A percentile compares a stretch with the other conserved stretches of the same genome.
phyloP scores from a whole-genome alignment of 805 yeast species.

The Ogataea methylovora region DNA sequence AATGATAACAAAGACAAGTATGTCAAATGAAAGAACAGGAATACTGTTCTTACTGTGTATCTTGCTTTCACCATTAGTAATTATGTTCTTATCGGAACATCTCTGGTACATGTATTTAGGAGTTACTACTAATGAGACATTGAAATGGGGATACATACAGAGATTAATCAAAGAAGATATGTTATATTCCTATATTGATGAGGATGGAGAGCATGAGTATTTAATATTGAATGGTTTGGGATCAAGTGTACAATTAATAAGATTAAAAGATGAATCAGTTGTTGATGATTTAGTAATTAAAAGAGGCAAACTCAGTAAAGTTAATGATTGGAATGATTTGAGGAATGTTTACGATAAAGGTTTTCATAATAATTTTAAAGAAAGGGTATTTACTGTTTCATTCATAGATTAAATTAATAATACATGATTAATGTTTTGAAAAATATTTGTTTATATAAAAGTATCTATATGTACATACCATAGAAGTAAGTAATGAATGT shows the following conservation, averaged over 20 bases:
- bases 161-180: slow-evolving; percentile 23
- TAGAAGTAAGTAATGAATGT: too few species aligned
- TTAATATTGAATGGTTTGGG: not conserved
- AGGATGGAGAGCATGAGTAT: not conserved
- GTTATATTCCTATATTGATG: slow-evolving; percentile 18
- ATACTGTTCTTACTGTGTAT: slow-evolving; percentile 31
- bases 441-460: too few species aligned
- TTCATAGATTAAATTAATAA: too few species aligned
- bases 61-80: slow-evolving; percentile 29
- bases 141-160: slow-evolving; percentile 47
- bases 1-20: slow-evolving; percentile 21
- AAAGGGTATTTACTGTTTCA: slow-evolving; percentile 26
- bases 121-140: slow-evolving; percentile 48
- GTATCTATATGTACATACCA: too few species aligned
- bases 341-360: slow-evolving; percentile 44
- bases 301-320: slow-evolving; percentile 8
- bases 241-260: not conserved
- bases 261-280: slow-evolving; percentile 3
- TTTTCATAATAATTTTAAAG: slow-evolving; percentile 31
- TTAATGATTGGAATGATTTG: slow-evolving; percentile 26
- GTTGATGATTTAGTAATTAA: slow-evolving; percentile 2
- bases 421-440: too few species aligned
- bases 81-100: slow-evolving; percentile 33
- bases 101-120: slow-evolving; percentile 44
- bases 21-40: slow-evolving; percentile 33